Percentiles rank a stretch among this genome's conserved stretches.
These are phyloP conservation scores for Barnettozyma wickerhamii DNA, from an alignment of 805 yeast genomes.

Conservation along the genomic window DNA sequence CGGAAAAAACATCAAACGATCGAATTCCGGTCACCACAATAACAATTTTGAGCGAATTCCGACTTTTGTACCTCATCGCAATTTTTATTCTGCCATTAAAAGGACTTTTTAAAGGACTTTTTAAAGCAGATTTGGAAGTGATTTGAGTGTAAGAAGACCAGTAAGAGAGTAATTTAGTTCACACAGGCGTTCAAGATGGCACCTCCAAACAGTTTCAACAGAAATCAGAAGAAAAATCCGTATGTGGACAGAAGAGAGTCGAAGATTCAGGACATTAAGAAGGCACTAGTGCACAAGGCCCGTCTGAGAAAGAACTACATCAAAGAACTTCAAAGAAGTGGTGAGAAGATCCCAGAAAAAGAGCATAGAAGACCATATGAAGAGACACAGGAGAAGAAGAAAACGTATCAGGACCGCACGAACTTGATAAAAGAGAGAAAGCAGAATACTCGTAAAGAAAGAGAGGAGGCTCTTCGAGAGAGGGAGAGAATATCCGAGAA, in stretches of 20 bases:
- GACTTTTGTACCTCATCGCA: too few relatives aligned
- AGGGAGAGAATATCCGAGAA: conserved; percentile 30
- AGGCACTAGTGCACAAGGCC: conserved; percentile 73
- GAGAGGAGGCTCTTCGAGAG: conserved; percentile 40
- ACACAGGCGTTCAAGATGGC: too few relatives aligned
- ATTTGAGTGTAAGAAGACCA: not conserved
- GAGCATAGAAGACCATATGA: conserved; percentile 14
- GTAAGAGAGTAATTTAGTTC: not conserved
- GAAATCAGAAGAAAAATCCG: conserved; percentile 18
- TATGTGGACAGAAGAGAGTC: conserved; percentile 23
- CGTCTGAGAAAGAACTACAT: conserved; percentile 77
- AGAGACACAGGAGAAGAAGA: conserved; percentile 16
- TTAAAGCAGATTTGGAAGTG: too few relatives aligned
- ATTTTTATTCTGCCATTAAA: not conserved
- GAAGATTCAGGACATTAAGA: conserved; percentile 60
- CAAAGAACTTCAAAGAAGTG: conserved; percentile 73
- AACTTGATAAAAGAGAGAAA: conserved; percentile 32
- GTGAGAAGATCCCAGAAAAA: conserved; percentile 48
- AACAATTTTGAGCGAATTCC: too few relatives aligned
- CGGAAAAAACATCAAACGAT: conserved; percentile 2
- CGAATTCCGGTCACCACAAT: conserved; percentile 1
- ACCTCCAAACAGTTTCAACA: conserved; percentile 5
- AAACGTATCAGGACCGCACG: conserved; percentile 32
- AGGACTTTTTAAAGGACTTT: too few relatives aligned
- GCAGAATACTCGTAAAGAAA: conserved; percentile 27